Base-by-base conservation (phyloP, 768 basidiomycete species). In the Rhodotorula graminis region DNA sequence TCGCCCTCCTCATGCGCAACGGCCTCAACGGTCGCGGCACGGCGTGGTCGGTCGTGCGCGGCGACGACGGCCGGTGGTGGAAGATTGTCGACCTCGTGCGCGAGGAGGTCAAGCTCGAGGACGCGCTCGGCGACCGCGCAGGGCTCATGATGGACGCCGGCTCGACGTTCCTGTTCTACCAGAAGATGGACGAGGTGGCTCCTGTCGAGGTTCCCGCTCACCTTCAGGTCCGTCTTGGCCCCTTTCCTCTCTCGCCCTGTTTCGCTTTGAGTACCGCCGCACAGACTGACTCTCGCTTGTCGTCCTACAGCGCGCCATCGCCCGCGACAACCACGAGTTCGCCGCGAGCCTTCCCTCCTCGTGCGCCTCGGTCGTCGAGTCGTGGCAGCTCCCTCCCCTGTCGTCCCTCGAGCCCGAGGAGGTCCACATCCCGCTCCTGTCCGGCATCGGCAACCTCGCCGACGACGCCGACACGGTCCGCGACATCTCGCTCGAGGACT, bases 111-210 rank as follows among this genome's bases (percentile, higher is more conserved):
- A 62, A 57, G 15, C 57, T 75, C 50, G 65, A 72, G 2, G 19
- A 67, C 12, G 75, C 65, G 18, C 29, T 76, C 18, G 56, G 59
- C 18, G 77, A 78, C 56, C 53, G 49, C 16, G 57, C 66, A 0
- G 77, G 77, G 1, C 42, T 72, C 11, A 44, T 62, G 40, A 59
- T 76, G 68, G 52, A 66, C 42, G 77, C 73, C 7, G 77, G 72
- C 12, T 46, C 64, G 14, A 55, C 58, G 4, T 58, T 76, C 50
- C 61, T 64, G 15, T 64, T 71, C 44, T 78, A 76, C 58, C 62
- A 69, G 27, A 65, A 58, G 21, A n/a, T 27, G 11, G 33, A 55
- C 8, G 70, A 61, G 12, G 70, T 44, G 3, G 18, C 12, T 9
- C 56, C 37, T 2, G 27, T 21, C 16, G 46, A 57, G 27, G 61